Percentiles rank a stretch among this genome's conserved stretches.
Evolutionary conservation across 768 basidiomycete species (phyloP).

Genomic region (Fomitopsis pulvina): DNA sequence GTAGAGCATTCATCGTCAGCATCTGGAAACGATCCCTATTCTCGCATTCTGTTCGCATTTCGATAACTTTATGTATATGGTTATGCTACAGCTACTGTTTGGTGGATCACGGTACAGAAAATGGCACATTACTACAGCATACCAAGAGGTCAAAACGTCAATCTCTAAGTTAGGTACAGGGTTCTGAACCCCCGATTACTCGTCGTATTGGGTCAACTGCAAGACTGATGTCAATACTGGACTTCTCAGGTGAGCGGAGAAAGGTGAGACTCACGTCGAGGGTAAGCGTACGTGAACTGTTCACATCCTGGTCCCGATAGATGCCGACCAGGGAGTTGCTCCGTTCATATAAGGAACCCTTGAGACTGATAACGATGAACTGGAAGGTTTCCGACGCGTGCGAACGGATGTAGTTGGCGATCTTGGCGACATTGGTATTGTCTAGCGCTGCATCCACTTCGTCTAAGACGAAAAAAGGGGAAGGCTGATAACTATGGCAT

Average conservation of each 20-base stretch:
- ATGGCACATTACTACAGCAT: neutral
- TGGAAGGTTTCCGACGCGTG: slow-evolving; percentile 86
- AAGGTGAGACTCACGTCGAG: slow-evolving; percentile 61
- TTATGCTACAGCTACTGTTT: slow-evolving; percentile 3
- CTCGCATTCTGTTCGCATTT: neutral
- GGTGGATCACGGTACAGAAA: neutral
- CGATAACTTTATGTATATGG: neutral
- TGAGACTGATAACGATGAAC: slow-evolving; percentile 96
- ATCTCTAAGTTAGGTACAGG: neutral
- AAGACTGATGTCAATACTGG: neutral
- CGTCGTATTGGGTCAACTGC: slow-evolving; percentile 56
- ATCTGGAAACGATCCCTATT: neutral
- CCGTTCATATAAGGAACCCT: slow-evolving; percentile 86
- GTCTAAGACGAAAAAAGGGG: slow-evolving; percentile 97
- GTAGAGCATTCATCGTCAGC: neutral
- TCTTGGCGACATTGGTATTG: slow-evolving; percentile 96
- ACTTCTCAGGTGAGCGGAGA: neutral
- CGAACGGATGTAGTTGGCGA: slow-evolving; percentile 86
- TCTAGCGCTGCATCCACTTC: slow-evolving; percentile 97
- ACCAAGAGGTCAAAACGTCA: neutral
- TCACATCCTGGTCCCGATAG: slow-evolving; percentile 89
- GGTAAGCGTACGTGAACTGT: slow-evolving; percentile 87
- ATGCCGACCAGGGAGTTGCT: slow-evolving; percentile 90
- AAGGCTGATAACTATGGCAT: slow-evolving; percentile 75
- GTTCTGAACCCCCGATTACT: no score